Evolutionary conservation across 1,139 yeast genomes (phyloP).

Genomic region (Pichia sp.): DNA sequence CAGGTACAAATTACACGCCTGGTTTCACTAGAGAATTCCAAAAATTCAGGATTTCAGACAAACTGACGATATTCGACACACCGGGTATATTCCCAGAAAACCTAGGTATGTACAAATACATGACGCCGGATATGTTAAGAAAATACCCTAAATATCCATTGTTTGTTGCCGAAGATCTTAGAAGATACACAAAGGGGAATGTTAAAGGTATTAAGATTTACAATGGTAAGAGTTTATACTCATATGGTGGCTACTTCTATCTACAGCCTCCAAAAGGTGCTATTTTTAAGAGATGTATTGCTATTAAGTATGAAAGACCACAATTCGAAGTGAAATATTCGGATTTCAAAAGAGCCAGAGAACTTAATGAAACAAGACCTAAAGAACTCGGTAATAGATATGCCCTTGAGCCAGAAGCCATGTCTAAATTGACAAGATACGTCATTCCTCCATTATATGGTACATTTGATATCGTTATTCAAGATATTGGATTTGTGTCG

Average conservation of each 20-base stretch:
- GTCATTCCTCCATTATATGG: conserved; percentile 71
- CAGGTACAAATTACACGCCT: conserved; percentile 50
- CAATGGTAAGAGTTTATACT: conserved; percentile 32
- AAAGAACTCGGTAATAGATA: conserved; percentile 35
- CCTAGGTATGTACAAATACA: conserved; percentile 36
- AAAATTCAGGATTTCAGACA: conserved; percentile 32
- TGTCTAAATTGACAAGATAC: conserved; percentile 39
- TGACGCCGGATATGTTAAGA: conserved; percentile 37
- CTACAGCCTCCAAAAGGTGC: conserved; percentile 44
- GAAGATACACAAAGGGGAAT: conserved; percentile 11
- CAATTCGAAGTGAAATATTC: conserved; percentile 36
- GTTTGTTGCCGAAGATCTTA: conserved; percentile 14
- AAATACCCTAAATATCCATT: conserved; percentile 38
- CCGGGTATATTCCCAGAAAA: conserved; percentile 50
- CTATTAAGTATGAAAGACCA: conserved; percentile 32
- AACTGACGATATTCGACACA: conserved; percentile 42
- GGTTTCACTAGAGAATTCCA: conserved; percentile 54
- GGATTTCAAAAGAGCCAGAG: conserved; percentile 33
- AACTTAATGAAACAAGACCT: conserved; percentile 21
- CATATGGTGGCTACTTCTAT: conserved; percentile 63
- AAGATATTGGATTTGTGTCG: conserved; percentile 66
- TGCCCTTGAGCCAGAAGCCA: conserved; percentile 35
- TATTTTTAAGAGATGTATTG: conserved; percentile 40
- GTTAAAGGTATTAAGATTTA: conserved; percentile 22
- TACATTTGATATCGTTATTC: conserved; percentile 62